Conservation (phyloP, 805 yeast species). For the Sugiyamaella qingdaonensis region DNA sequence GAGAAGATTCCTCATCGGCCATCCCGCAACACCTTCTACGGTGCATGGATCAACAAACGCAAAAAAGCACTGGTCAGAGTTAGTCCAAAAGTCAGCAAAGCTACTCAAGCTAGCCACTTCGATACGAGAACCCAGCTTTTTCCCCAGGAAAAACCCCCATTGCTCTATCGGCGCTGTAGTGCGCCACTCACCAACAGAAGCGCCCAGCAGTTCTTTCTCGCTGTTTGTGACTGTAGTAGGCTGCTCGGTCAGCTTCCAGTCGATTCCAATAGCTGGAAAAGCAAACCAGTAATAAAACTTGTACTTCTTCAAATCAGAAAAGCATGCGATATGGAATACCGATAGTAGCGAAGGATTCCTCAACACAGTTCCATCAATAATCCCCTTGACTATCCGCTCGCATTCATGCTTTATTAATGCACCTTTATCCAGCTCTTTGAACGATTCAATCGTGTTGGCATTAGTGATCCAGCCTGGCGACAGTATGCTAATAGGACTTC, state of each 20-base stretch:
- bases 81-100: not conserved
- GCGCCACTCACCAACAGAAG: slow-evolving; percentile 15
- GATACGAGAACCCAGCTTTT: slow-evolving; percentile 10
- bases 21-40: slow-evolving; percentile 41
- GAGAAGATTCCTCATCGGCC: slow-evolving; percentile 56
- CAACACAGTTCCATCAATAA: slow-evolving; percentile 35
- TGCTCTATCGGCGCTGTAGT: slow-evolving; percentile 11
- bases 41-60: slow-evolving; percentile 41
- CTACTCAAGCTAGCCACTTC: not conserved
- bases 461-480: slow-evolving; percentile 47
- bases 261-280: slow-evolving; percentile 58
- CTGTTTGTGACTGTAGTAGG: not conserved
- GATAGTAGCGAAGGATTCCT: slow-evolving; percentile 40
- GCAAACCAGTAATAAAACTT: slow-evolving; percentile 88
- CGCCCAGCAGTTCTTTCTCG: slow-evolving; percentile 1
- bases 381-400: slow-evolving; percentile 15
- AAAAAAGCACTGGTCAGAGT: slow-evolving; percentile 22
- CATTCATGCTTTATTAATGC: slow-evolving; percentile 47
- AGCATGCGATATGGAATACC: slow-evolving; percentile 54
- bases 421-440: slow-evolving; percentile 64
- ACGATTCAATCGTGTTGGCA: slow-evolving; percentile 82
- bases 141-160: slow-evolving; percentile 31
- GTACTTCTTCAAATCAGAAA: slow-evolving; percentile 86
- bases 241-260: slow-evolving; percentile 39
- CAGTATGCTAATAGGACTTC: not conserved